Conservation (phyloP, 306 rosid genomes). For the Cucurbita maxima region DNA sequence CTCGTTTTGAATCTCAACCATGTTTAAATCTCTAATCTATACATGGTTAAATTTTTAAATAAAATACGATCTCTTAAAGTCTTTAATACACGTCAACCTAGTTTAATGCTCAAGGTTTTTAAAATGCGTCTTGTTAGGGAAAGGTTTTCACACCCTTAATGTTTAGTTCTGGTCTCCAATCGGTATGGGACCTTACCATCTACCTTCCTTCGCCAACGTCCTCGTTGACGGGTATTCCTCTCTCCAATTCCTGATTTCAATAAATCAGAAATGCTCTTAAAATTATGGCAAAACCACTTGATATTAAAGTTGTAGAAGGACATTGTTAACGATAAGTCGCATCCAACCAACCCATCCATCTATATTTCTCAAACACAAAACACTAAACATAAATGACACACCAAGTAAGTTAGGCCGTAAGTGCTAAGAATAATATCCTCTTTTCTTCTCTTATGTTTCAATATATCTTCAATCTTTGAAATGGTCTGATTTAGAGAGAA, state of each 20-base stretch:
- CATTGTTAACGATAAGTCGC: background rate
- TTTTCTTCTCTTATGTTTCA: background rate
- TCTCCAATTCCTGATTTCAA: background rate
- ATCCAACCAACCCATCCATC: conserved; percentile 1
- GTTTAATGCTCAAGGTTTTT: no score
- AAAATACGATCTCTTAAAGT: no score
- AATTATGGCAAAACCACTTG: background rate
- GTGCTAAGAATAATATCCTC: background rate
- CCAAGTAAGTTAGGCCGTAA: background rate
- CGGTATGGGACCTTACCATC: no score
- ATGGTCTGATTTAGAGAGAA: conserved; percentile 1
- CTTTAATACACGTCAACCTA: no score
- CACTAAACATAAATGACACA: background rate
- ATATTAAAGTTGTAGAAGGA: background rate
- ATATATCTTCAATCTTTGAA: background rate
- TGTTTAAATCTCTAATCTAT: no score
- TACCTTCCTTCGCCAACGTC: no score
- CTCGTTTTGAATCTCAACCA: no score
- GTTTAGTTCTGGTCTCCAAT: no score
- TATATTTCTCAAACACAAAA: background rate
- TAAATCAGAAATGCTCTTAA: background rate
- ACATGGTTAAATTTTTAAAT: no score
- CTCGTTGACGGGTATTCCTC: no score
- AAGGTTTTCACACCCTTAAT: no score
- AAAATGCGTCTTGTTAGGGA: no score